phyloP scores from a whole-genome alignment of 1,139 yeast genomes.

The Magnusiomyces suaveolens region DNA sequence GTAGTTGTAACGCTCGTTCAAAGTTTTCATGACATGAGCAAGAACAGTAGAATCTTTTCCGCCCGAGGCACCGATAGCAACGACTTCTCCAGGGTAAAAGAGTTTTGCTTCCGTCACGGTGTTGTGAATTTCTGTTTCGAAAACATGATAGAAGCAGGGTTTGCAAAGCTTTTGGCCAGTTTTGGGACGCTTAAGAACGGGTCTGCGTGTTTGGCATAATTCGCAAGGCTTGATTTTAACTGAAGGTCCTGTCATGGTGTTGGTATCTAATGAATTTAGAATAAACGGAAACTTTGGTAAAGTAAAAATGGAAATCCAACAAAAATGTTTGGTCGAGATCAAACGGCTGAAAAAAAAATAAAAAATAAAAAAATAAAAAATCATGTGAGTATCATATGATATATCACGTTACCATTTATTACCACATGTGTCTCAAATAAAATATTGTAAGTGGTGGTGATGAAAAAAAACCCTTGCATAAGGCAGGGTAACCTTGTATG shows the following conservation, averaged over 20 bases:
- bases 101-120: conserved; percentile 65
- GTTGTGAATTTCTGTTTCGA: conserved; percentile 92
- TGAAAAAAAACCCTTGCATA: too few species aligned
- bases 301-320: too few species aligned
- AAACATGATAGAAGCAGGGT: conserved; percentile 77
- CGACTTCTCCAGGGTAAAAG: conserved; percentile 70
- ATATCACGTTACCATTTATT: too few species aligned
- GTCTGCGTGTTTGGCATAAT: conserved; percentile 75
- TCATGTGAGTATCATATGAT: too few species aligned
- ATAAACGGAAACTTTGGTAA: too few species aligned
- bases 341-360: too few species aligned
- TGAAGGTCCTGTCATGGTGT: conserved; percentile 14
- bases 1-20: conserved; percentile 81
- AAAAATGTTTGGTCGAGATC: too few species aligned
- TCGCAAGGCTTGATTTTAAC: conserved; percentile 43
- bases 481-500: too few species aligned
- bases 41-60: conserved; percentile 96
- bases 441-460: too few species aligned
- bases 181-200: conserved; percentile 86
- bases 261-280: too few species aligned
- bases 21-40: conserved; percentile 75
- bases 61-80: conserved; percentile 97
- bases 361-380: too few species aligned
- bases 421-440: too few species aligned
- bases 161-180: conserved; percentile 87